Conservation (phyloP, 2,329 filamentous ascomycete species). For the Aspergillus aculeatus region DNA sequence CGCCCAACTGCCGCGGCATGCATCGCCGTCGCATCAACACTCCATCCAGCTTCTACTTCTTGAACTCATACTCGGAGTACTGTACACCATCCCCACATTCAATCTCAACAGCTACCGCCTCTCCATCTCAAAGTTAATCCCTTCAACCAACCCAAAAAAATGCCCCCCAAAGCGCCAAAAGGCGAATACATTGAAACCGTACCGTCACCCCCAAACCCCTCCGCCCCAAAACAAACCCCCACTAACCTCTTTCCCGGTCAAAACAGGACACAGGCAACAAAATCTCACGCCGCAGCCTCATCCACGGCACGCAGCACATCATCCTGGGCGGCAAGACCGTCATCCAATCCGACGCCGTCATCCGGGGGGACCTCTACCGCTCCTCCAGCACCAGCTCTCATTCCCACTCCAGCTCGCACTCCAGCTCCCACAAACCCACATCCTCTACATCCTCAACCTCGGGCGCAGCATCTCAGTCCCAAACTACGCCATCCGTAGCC, state of each 20-base stretch:
- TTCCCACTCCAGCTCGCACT: not conserved
- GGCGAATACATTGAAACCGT: slow-evolving; percentile 98
- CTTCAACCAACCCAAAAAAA: slow-evolving; percentile 32
- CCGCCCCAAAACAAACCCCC: not conserved
- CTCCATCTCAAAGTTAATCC: not conserved
- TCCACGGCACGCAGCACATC: slow-evolving; percentile 96
- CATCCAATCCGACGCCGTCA: slow-evolving; percentile 91
- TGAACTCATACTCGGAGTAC: too few relatives aligned
- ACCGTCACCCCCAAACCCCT: slow-evolving; percentile 31
- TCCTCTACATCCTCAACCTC: slow-evolving; percentile 30
- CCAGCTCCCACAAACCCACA: slow-evolving; percentile 12
- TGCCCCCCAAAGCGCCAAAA: slow-evolving; percentile 76
- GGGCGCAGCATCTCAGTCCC: slow-evolving; percentile 26
- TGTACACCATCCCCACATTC: too few relatives aligned
- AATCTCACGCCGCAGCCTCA: slow-evolving; percentile 85
- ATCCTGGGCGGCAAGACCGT: slow-evolving; percentile 95
- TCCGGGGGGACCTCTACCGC: slow-evolving; percentile 81
- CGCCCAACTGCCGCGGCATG: not conserved
- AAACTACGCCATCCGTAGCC: slow-evolving; percentile 44
- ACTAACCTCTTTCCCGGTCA: not conserved
- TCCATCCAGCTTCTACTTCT: not conserved
- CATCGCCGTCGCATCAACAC: not conserved
- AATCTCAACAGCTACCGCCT: not conserved
- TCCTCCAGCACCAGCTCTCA: slow-evolving; percentile 27
- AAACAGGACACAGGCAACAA: slow-evolving; percentile 93